These are phyloP conservation scores for Solanum okadae DNA, from an alignment of 257 asterid species.

Conservation along the genomic window DNA sequence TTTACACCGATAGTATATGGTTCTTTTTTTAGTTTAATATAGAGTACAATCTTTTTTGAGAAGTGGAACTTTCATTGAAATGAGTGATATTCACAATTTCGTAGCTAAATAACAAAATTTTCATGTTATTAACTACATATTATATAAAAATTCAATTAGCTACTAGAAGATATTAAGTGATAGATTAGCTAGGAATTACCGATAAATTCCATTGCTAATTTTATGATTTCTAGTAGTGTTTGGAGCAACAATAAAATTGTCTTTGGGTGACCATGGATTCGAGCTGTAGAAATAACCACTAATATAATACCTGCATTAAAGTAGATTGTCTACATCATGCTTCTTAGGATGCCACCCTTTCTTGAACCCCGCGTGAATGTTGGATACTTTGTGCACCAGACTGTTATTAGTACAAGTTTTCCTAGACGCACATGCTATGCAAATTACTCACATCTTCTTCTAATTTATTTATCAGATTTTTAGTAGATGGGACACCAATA, in stretches of 20 bases:
- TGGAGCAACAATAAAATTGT: neutral
- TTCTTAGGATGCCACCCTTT: accelerated
- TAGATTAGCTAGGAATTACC: neutral
- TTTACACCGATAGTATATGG: neutral
- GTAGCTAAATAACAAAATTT: too few species aligned
- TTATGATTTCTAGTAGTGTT: neutral
- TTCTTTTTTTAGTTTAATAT: neutral
- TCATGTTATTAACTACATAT: too few species aligned
- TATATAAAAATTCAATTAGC: neutral
- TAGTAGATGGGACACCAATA: conserved; percentile 59
- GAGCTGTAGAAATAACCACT: neutral
- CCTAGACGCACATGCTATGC: neutral
- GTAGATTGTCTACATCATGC: accelerated
- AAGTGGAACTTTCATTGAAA: neutral
- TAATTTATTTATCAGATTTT: conserved; percentile 20
- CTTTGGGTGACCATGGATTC: accelerated
- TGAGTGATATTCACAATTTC: neutral
- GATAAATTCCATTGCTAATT: neutral
- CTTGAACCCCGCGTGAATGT: accelerated
- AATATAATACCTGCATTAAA: neutral
- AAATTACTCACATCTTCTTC: neutral
- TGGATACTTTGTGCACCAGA: neutral
- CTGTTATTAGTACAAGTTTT: neutral
- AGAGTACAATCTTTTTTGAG: too few species aligned
- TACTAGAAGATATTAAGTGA: neutral